phyloP scores from a whole-genome alignment of 2,329 filamentous ascomycete species.

The Cytospora piceae region DNA sequence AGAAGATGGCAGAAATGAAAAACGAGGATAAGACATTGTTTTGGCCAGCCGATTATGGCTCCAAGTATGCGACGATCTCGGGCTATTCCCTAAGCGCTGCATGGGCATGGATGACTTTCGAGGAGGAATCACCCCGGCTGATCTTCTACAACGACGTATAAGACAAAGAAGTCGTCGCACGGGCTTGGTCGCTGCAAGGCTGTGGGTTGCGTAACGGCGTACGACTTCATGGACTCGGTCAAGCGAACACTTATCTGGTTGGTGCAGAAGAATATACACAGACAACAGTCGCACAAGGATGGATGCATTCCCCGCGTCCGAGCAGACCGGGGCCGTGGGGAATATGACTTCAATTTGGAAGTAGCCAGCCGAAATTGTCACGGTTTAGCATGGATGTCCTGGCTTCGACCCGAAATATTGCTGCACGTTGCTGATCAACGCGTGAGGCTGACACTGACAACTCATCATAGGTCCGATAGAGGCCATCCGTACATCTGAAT shows the following conservation, averaged over 20 bases:
- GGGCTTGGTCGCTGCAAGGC: neutral
- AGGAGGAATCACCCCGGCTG: constrained; percentile 31
- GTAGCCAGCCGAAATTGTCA: neutral
- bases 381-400: neutral
- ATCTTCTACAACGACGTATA: constrained; percentile 37
- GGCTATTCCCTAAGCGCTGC: constrained; percentile 36
- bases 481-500: neutral
- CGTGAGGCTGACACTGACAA: constrained; percentile 12
- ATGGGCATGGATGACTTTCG: constrained; percentile 36
- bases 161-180: constrained; percentile 7
- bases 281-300: constrained; percentile 3
- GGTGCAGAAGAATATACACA: constrained; percentile 4
- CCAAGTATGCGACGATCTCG: constrained; percentile 34
- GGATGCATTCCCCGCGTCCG: constrained; percentile 1
- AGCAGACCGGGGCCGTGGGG: constrained; percentile 8
- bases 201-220: neutral
- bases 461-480: neutral
- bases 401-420: neutral
- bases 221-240: neutral
- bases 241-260: constrained; percentile 7
- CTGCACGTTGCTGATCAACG: constrained; percentile 7
- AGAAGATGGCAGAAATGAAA: constrained; percentile 50
- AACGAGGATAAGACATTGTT: constrained; percentile 34
- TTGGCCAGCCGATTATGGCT: constrained; percentile 37
- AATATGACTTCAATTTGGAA: neutral